Conservation (phyloP, 164 flowering plant species). For the Aristolochia fimbriata region DNA sequence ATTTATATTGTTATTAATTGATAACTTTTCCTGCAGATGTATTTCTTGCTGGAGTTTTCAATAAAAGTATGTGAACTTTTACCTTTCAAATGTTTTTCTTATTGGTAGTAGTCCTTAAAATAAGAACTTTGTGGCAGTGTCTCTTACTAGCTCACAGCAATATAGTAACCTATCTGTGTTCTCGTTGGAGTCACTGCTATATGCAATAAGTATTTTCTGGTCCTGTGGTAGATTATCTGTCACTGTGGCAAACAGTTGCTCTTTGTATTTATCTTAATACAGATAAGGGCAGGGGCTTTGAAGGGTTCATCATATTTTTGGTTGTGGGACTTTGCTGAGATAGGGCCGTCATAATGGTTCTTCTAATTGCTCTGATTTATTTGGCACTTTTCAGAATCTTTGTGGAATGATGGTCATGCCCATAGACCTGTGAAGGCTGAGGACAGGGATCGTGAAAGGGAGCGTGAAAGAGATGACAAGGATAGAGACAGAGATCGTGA, state of each 20-base stretch:
- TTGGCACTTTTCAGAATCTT: slow-evolving; percentile 30
- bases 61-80: slow-evolving; percentile 46
- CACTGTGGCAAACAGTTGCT: too few species aligned
- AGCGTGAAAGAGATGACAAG: slow-evolving; percentile 47
- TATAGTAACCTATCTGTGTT: too few species aligned
- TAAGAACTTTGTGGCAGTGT: too few species aligned
- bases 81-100: slow-evolving; percentile 5
- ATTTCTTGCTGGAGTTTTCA: slow-evolving; percentile 53
- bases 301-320: too few species aligned
- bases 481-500: slow-evolving; percentile 49
- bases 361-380: neutral
- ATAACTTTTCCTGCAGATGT: slow-evolving; percentile 49
- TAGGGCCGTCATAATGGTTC: slow-evolving; percentile 3
- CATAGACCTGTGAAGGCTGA: slow-evolving; percentile 42
- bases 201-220: too few species aligned
- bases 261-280: too few species aligned
- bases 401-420: slow-evolving; percentile 45
- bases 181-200: too few species aligned
- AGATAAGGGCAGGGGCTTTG: too few species aligned
- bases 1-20: slow-evolving; percentile 14
- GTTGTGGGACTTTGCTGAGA: neutral
- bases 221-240: too few species aligned
- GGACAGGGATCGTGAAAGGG: slow-evolving; percentile 56
- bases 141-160: too few species aligned
- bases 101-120: too few species aligned